Evolutionary conservation across 2,329 filamentous ascomycete species (phyloP), one percentile per base, ranked within the genome.

Genomic region (Penicillium sp.): DNA sequence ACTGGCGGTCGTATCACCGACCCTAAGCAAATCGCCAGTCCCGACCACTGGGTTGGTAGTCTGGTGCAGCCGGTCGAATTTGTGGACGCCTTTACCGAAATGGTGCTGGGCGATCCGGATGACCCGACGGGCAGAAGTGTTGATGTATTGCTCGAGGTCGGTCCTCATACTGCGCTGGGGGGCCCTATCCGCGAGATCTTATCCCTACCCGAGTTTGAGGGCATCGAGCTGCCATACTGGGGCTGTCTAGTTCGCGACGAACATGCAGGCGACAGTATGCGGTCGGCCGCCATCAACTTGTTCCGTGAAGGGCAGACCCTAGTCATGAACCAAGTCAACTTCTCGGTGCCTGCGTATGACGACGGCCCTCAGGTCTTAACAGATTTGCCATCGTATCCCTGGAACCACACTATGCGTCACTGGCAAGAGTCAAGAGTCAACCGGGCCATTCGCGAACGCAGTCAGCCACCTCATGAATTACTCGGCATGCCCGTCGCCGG

Each of bases 151-250:
- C 10, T 71, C 1, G 66, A 73, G 50, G 51, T 70, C 44, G 69
- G 72, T 7, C 70, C 73, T 0, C 71, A 74, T 42, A 63, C 66
- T 12, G 69, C 70, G 1, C 60, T 74, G 4, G 59, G 58, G 10
- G 71, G 68, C 0, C 72, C 72, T 0, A 42, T 62, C 2, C 31
- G 45, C 10, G 47, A 62, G 15, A 58, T 54, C 23, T 36, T 57
- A 5, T 7, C 24, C 1, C 28, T 59, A 7, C 34, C 45, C 5
- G 31, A 47, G 2, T 47, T 57, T 2, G 26, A 34, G 6, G 24
- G 45, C 7, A 18, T 18, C 9, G 16, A 43, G 3, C 26, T 47
- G 2, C 15, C 23, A 3, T 53, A 56, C 26, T 6, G 29, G 10
- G 46, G 52, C 5, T 36, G 23, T 12, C 43, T 61, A 7, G 23